Evolutionary conservation across 768 basidiomycete species (phyloP).

Genomic region (Cytidiella melzeri): DNA sequence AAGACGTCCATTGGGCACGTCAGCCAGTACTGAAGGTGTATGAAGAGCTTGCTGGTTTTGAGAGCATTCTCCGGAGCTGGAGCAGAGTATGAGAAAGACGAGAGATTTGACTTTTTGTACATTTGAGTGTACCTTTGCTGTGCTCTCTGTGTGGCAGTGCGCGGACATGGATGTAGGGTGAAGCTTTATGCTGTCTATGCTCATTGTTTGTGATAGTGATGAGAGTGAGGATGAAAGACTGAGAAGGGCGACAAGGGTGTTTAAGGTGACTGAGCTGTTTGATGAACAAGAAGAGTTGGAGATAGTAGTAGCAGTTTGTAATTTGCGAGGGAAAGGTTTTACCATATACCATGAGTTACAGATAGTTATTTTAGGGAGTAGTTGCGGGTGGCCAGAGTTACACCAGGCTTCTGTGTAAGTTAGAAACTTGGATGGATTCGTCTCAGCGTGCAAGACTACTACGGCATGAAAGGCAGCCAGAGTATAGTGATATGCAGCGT

Average conservation of each 20-base stretch:
- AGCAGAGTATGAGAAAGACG: conserved; percentile 1
- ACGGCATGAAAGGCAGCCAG: no score
- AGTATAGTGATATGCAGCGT: no score
- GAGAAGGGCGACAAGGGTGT: conserved; percentile 66
- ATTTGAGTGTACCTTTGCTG: conserved; percentile 56
- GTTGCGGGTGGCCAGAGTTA: no score
- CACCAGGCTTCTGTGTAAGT: no score
- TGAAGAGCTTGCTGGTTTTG: conserved; percentile 37
- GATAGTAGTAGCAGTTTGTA: conserved; percentile 16
- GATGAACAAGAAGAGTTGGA: conserved; percentile 21
- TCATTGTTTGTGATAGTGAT: conserved; percentile 65
- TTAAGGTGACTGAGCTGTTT: conserved; percentile 37
- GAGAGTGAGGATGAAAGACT: conserved; percentile 64
- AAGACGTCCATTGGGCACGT: conserved; percentile 17
- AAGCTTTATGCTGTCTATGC: conserved; percentile 56
- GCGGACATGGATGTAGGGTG: conserved; percentile 63
- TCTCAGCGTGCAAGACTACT: no score
- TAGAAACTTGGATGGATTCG: no score
- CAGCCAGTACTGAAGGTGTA: conserved; percentile 16
- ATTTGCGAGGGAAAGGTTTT: no score
- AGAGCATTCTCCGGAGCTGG: conserved; percentile 62
- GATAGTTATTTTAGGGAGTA: no score
- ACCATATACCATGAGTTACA: no score
- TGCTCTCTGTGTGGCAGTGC: conserved; percentile 61
- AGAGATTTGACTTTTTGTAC: not conserved